A percentile compares a stretch with the other conserved stretches of the same genome.
These are phyloP conservation scores for Fusarium brachygibbosum DNA, from an alignment of 2,329 filamentous ascomycete genomes.

Conservation along the genomic window DNA sequence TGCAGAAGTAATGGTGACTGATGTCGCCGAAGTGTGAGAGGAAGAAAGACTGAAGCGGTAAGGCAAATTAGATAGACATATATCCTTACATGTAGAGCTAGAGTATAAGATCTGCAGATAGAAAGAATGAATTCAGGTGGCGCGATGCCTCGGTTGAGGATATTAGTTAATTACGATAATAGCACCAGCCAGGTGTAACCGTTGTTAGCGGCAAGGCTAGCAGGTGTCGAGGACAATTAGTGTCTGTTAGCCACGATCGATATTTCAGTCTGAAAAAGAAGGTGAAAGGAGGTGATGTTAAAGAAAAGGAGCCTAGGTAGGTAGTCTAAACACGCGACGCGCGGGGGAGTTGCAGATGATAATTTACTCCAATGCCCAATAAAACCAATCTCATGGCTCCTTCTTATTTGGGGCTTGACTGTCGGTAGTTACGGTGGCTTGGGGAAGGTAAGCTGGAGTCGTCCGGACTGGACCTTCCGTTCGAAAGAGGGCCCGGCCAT, in stretches of 20 bases:
- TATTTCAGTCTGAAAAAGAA: conserved; percentile 3
- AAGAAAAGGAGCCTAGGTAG: conserved; percentile 14
- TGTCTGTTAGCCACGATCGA: conserved; percentile 1
- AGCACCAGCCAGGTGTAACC: conserved; percentile 16
- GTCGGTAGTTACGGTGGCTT: conserved; percentile 23
- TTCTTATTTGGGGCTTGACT: conserved; percentile 25
- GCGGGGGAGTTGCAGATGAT: conserved; percentile 8
- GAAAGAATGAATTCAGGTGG: conserved; percentile 18
- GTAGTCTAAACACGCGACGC: conserved; percentile 14
- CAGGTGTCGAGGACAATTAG: conserved; percentile 7
- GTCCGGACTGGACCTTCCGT: conserved; percentile 10
- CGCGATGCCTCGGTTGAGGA: conserved; percentile 30
- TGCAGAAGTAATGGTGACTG: conserved; percentile 31
- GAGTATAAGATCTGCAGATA: conserved; percentile 7
- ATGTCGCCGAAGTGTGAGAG: background rate
- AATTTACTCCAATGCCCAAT: conserved; percentile 25
- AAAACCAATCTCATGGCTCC: conserved; percentile 11
- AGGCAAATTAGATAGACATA: background rate
- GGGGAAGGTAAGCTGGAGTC: background rate
- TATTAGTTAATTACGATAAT: conserved; percentile 43
- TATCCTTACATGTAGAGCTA: background rate
- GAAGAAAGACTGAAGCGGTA: background rate
- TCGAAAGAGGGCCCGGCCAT: conserved; percentile 8
- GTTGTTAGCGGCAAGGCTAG: conserved; percentile 31
- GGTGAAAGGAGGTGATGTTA: background rate